Percentiles rank a stretch among this genome's conserved stretches.
These are phyloP conservation scores for Begonia peltatifolia DNA, from an alignment of 306 rosid genomes.

Conservation along the genomic window DNA sequence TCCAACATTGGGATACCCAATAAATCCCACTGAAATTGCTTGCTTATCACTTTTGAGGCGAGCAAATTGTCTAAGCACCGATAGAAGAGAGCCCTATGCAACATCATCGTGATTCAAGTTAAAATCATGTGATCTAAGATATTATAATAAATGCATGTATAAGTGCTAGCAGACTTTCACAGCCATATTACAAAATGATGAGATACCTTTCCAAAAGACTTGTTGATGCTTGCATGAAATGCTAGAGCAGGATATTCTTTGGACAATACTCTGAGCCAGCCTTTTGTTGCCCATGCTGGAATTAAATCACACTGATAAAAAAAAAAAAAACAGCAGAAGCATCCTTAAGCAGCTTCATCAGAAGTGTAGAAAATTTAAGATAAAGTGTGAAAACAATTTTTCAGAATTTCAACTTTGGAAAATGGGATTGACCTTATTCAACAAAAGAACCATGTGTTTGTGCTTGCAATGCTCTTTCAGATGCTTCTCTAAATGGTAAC, in stretches of 20 bases:
- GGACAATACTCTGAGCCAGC: slow-evolving; percentile 82
- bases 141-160: not conserved
- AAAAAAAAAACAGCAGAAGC: not conserved
- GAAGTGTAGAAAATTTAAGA: too few species aligned
- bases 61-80: slow-evolving; percentile 84
- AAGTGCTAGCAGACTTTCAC: not conserved
- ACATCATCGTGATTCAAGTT: not conserved
- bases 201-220: slow-evolving; percentile 88
- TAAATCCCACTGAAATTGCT: slow-evolving; percentile 92
- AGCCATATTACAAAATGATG: not conserved
- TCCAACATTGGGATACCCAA: slow-evolving; percentile 97
- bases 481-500: slow-evolving; percentile 90
- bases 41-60: slow-evolving; percentile 87
- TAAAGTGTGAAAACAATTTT: too few species aligned
- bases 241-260: slow-evolving; percentile 86
- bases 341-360: not conserved
- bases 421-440: slow-evolving; percentile 53
- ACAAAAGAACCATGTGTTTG: slow-evolving; percentile 76
- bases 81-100: slow-evolving; percentile 74
- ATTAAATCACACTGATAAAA: slow-evolving; percentile 59
- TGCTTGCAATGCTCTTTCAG: slow-evolving; percentile 83
- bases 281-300: slow-evolving; percentile 94
- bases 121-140: not conserved
- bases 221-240: slow-evolving; percentile 87
- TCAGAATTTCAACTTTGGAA: not conserved